Conservation (phyloP, 1,284 basidiomycete species). For the Retiboletus fuscus region DNA sequence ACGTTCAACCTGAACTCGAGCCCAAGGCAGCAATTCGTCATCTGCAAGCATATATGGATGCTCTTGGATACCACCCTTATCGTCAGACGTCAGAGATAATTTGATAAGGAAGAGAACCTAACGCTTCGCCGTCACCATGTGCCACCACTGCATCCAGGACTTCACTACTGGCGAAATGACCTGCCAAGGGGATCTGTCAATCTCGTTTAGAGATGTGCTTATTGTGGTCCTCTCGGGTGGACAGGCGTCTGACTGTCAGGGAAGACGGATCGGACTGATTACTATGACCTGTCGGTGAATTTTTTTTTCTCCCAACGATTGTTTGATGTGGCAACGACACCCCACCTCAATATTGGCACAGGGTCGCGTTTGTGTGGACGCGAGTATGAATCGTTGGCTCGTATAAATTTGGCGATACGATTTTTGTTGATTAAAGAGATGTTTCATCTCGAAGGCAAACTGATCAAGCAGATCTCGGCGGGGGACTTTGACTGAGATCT, state of each 20-base stretch:
- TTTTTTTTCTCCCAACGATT: neutral
- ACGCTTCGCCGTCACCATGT: constrained; percentile 12
- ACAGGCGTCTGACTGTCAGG: neutral
- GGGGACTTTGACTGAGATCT: neutral
- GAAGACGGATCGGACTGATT: constrained; percentile 2
- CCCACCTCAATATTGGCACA: neutral
- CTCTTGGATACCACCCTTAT: neutral
- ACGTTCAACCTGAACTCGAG: too few species aligned
- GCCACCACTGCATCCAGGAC: neutral
- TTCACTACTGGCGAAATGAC: constrained; percentile 5
- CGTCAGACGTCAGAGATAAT: neutral
- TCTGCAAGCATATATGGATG: too few species aligned
- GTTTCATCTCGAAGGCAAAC: constrained; percentile 20
- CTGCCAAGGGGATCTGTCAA: neutral
- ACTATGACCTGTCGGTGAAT: neutral
- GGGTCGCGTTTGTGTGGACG: constrained; percentile 17
- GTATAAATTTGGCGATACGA: constrained; percentile 14
- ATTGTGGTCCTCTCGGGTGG: constrained; percentile 8
- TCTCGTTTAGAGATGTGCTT: neutral
- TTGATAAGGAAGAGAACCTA: constrained; percentile 10
- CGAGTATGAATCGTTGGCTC: neutral
- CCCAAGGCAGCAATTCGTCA: too few species aligned
- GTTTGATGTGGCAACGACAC: neutral
- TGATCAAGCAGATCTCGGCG: constrained; percentile 32
- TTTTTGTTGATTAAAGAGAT: constrained; percentile 27